Conservation (phyloP, 768 basidiomycete species). For the Mycena sanguinolenta region DNA sequence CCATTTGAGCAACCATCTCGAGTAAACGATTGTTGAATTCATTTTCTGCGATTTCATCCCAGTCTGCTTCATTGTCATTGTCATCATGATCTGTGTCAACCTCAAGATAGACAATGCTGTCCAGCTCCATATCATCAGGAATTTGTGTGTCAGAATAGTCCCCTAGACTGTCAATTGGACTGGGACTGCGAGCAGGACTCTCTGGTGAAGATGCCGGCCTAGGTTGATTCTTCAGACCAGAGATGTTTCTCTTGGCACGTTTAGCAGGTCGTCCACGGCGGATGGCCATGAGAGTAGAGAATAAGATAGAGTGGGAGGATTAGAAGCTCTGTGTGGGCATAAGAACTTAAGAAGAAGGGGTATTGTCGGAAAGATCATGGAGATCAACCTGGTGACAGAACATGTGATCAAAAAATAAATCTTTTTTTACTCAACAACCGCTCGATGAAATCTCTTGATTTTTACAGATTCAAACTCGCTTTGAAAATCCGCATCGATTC, state of each 20-base stretch:
- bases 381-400: no score
- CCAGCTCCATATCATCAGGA: conserved; percentile 2
- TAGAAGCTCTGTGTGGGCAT: background rate
- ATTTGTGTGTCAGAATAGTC: conserved; percentile 3
- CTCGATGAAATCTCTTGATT: no score
- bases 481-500: no score
- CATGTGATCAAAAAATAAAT: no score
- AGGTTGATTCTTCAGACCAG: background rate
- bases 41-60: conserved; percentile 8
- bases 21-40: background rate
- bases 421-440: no score
- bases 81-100: conserved; percentile 7
- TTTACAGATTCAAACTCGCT: no score
- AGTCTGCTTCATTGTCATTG: conserved; percentile 11
- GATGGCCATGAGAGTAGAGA: background rate
- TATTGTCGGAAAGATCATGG: no score
- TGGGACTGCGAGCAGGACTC: background rate
- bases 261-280: background rate
- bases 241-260: background rate
- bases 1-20: background rate
- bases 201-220: background rate
- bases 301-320: background rate
- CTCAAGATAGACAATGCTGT: conserved; percentile 12
- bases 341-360: background rate
- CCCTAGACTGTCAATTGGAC: background rate